Base-by-base conservation (phyloP, 192 early-diverging fungal species). In the Cetraspora pellucida region DNA sequence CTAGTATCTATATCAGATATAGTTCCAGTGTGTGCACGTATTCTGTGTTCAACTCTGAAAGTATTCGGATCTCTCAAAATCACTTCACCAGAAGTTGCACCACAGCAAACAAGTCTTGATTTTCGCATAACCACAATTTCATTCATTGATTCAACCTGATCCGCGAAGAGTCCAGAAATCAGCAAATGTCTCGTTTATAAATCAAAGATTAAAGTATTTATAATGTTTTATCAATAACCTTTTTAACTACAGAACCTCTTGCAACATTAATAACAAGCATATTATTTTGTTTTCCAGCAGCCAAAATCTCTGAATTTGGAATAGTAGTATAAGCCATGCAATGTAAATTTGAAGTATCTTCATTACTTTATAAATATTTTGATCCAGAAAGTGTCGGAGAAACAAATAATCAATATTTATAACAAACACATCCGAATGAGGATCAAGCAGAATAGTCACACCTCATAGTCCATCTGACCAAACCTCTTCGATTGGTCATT, bases 21-120 rank as follows among this genome's bases (percentile, higher is more conserved):
- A 9, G 87, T 88, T 25, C 93, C 94, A n/a, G 91, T 88, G 72
- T 95, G 93, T 10, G 92, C 91, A 43, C 89, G 84, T 37, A 95
- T 84, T 28, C 85, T 73, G 47, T 91, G 86, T 74, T 92, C 89
- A 0, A 87, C 85, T 49, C 85, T 83, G 52, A 90, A 81, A 1
- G 89, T 87, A 1, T 87, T 78, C 6, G 92, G 88, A 83, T 95
- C 93, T 10, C 88, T 81, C 27, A 95, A 63, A 13, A 85, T 85
- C 11, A 95, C 85, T 66, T 87, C 83, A 30, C 94, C 94, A 47
- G 82, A 77, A 19, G 86, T 82, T 6, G 88, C 84, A 49, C 89
- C 93, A 73, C 91, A 92, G 44, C 84, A 87, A 14, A 95, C 77
- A 3, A 90, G 31, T 19, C 90, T 79, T 17, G 86, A 86, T 71